phyloP scores from a whole-genome alignment of 768 basidiomycete genomes.

The Russula sp. region DNA sequence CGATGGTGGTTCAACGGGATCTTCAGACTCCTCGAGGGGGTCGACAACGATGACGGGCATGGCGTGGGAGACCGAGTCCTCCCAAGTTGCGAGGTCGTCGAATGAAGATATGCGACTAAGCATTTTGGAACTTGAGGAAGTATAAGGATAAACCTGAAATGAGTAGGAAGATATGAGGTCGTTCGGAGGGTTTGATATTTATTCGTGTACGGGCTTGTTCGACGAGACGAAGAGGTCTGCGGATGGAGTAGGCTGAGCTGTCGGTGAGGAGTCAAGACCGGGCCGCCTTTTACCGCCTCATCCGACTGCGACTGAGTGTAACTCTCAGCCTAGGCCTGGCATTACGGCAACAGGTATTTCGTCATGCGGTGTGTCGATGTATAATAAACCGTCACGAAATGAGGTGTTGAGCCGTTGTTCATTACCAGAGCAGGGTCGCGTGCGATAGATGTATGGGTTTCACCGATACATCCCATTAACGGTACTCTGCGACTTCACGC shows the following conservation, averaged over 20 bases:
- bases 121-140: constrained; percentile 18
- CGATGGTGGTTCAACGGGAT: constrained; percentile 20
- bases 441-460: too few species aligned
- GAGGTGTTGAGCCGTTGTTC: too few species aligned
- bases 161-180: background rate
- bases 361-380: too few species aligned
- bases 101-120: constrained; percentile 30
- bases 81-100: constrained; percentile 33
- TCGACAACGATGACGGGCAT: constrained; percentile 28
- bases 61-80: constrained; percentile 26
- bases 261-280: too few species aligned
- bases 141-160: background rate
- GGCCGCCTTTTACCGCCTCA: too few species aligned
- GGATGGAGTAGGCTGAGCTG: background rate
- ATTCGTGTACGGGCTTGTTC: background rate
- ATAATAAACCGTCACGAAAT: too few species aligned
- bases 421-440: too few species aligned
- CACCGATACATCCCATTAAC: too few species aligned
- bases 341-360: too few species aligned
- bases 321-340: too few species aligned
- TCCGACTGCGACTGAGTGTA: too few species aligned
- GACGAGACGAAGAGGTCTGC: background rate
- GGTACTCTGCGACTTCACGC: too few species aligned
- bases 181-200: background rate
- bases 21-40: constrained; percentile 27